phyloP scores from a whole-genome alignment of 2,329 filamentous ascomycete species.

The Teratosphaeria pseudoeucalypti region DNA sequence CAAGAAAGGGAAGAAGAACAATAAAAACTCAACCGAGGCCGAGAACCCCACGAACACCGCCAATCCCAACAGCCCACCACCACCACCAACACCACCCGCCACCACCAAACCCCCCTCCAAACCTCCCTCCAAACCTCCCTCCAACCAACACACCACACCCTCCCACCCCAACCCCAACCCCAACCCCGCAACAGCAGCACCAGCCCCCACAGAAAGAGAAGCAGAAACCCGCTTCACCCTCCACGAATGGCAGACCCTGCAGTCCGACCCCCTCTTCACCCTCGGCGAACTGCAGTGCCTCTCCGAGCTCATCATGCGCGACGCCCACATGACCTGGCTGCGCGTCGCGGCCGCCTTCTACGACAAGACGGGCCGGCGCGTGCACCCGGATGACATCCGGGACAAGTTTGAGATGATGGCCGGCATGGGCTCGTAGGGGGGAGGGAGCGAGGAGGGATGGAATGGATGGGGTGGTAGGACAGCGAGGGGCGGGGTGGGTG shows the following conservation, averaged over 20 bases:
- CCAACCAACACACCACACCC: constrained; percentile 4
- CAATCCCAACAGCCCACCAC: not conserved
- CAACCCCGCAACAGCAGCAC: not conserved
- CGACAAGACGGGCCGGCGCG: constrained; percentile 38
- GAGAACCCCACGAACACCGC: not conserved
- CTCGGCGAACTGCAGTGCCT: constrained; percentile 33
- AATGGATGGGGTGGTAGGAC: too few species aligned
- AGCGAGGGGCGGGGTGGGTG: too few species aligned
- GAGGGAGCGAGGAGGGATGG: not conserved
- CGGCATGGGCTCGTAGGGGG: not conserved
- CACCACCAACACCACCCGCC: not conserved
- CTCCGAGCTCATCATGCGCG: constrained; percentile 33
- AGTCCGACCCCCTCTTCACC: constrained; percentile 26
- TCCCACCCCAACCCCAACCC: not conserved
- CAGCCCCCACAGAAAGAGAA: too few species aligned
- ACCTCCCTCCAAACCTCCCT: constrained; percentile 6
- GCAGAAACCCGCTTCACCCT: constrained; percentile 22
- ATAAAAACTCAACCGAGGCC: not conserved
- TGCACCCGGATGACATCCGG: constrained; percentile 34
- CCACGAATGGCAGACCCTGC: constrained; percentile 19
- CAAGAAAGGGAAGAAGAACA: constrained; percentile 5
- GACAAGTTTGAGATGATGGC: constrained; percentile 29
- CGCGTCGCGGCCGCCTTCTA: constrained; percentile 38
- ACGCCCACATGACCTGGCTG: constrained; percentile 35
- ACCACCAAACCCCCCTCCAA: constrained; percentile 1